Conservation (phyloP, 805 yeast genomes). For the Komagataella mondaviorum region DNA sequence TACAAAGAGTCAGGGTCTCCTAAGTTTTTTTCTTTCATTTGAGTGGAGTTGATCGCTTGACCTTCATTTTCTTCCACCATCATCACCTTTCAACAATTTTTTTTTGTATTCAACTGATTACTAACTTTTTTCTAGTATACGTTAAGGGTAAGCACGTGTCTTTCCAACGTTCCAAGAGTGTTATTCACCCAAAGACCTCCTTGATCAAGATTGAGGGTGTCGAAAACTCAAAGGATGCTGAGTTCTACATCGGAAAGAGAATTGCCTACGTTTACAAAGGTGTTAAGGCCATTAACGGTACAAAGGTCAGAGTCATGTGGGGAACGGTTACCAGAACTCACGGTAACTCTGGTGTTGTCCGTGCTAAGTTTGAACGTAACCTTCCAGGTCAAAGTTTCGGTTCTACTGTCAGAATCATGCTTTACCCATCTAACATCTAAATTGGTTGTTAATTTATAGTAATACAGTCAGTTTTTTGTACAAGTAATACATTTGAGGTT, state of each 20-base stretch:
- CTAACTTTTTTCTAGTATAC: conserved; percentile 51
- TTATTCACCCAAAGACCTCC: conserved; percentile 96
- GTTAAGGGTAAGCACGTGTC: conserved; percentile 99
- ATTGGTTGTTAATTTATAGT: conserved; percentile 2
- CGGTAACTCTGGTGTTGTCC: conserved; percentile 96
- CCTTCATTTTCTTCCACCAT: not conserved
- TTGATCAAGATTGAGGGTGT: conserved; percentile 97
- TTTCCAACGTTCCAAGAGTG: conserved; percentile 98
- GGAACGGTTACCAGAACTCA: conserved; percentile 98
- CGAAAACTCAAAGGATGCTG: conserved; percentile 80
- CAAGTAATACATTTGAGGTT: not conserved
- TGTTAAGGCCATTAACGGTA: conserved; percentile 93
- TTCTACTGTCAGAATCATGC: conserved; percentile 99
- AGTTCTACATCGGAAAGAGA: conserved; percentile 99
- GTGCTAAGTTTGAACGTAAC: conserved; percentile 98
- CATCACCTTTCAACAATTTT: conserved; percentile 8
- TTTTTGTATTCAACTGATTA: conserved; percentile 1
- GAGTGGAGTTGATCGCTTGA: not conserved
- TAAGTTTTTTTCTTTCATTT: not conserved
- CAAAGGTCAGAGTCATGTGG: conserved; percentile 99
- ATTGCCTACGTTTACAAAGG: conserved; percentile 99
- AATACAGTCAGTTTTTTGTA: not conserved
- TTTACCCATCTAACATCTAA: conserved; percentile 99
- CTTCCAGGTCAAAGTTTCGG: conserved; percentile 99
- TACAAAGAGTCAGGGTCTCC: not conserved